These are phyloP conservation scores for Pseudofabraea citricarpa DNA, from an alignment of 2,329 filamentous ascomycete genomes.

Conservation along the genomic window DNA sequence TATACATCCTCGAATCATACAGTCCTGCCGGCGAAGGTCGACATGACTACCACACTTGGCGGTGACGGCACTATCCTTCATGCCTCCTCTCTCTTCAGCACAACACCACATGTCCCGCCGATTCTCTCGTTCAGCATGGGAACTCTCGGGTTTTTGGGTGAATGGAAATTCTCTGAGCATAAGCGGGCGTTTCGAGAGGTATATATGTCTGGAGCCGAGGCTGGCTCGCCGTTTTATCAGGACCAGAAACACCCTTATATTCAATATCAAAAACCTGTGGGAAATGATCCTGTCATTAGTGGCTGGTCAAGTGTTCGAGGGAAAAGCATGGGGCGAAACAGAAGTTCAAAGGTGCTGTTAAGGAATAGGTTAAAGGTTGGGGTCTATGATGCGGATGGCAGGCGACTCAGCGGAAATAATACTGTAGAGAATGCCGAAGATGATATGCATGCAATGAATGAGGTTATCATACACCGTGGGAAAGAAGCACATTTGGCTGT, in stretches of 20 bases:
- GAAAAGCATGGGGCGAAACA: slow-evolving; percentile 71
- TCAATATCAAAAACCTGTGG: slow-evolving; percentile 5
- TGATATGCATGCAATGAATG: slow-evolving; percentile 74
- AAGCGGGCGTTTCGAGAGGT: slow-evolving; percentile 89
- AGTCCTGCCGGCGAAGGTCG: slow-evolving; percentile 72
- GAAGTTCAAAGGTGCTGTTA: slow-evolving; percentile 76
- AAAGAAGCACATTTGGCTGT: slow-evolving; percentile 85
- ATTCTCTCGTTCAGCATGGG: slow-evolving; percentile 97
- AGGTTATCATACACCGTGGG: slow-evolving; percentile 89
- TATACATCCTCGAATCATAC: slow-evolving; percentile 43
- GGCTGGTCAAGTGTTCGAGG: slow-evolving; percentile 73
- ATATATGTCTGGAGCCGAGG: slow-evolving; percentile 70
- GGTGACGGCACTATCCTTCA: slow-evolving; percentile 89
- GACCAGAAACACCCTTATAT: slow-evolving; percentile 27
- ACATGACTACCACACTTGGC: slow-evolving; percentile 84
- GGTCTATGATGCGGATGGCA: slow-evolving; percentile 67
- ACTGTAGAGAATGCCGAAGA: slow-evolving; percentile 24
- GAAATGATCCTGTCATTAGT: slow-evolving; percentile 28
- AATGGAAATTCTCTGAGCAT: slow-evolving; percentile 94
- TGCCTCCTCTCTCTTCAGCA: slow-evolving; percentile 81
- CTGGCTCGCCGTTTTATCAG: slow-evolving; percentile 25
- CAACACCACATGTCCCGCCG: slow-evolving; percentile 75
- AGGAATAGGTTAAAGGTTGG: slow-evolving; percentile 84
- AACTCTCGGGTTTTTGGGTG: slow-evolving; percentile 87
- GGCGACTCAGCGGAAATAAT: slow-evolving; percentile 43